Evolutionary conservation across 352 stramenopile species (phyloP).

Genomic region (Phytophthora citrophthora): DNA sequence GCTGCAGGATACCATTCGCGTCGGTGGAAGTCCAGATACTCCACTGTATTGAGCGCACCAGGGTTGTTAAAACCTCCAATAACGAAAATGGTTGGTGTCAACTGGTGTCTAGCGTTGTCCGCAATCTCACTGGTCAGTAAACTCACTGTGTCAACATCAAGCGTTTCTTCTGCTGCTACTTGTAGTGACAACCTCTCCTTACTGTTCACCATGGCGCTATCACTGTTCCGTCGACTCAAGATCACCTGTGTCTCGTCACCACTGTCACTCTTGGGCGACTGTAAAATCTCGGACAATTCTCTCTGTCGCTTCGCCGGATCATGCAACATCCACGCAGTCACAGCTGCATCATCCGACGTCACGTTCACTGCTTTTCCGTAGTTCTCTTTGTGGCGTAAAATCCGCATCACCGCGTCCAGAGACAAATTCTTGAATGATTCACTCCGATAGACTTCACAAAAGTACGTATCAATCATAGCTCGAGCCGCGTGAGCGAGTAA

Average conservation of each 20-base stretch:
- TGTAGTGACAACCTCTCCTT: constrained; percentile 25
- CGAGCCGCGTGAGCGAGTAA: constrained; percentile 60
- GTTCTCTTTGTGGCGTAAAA: constrained; percentile 50
- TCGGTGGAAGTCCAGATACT: constrained; percentile 73
- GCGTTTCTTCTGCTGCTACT: constrained; percentile 1
- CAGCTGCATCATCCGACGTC: constrained; percentile 43
- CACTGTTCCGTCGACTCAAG: constrained; percentile 22
- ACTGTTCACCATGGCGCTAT: constrained; percentile 54
- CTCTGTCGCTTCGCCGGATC: constrained; percentile 45
- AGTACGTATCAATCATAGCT: constrained; percentile 72
- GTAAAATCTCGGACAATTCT: constrained; percentile 27
- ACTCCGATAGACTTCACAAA: constrained; percentile 57
- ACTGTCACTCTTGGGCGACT: constrained; percentile 2
- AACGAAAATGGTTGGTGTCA: constrained; percentile 67
- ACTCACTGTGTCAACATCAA: constrained; percentile 2
- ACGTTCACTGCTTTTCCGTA: no score
- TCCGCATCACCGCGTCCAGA: constrained; percentile 43
- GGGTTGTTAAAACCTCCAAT: constrained; percentile 76
- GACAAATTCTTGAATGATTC: constrained; percentile 67
- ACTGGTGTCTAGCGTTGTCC: constrained; percentile 13
- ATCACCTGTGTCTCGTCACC: neutral
- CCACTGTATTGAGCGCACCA: constrained; percentile 56
- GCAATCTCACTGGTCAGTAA: constrained; percentile 9
- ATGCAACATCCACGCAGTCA: constrained; percentile 61
- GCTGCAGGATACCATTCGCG: constrained; percentile 62